Evolutionary conservation across 495 filamentous ascomycete species (phyloP), one percentile per base, ranked within the genome.

Genomic region (Physcia stellaris): DNA sequence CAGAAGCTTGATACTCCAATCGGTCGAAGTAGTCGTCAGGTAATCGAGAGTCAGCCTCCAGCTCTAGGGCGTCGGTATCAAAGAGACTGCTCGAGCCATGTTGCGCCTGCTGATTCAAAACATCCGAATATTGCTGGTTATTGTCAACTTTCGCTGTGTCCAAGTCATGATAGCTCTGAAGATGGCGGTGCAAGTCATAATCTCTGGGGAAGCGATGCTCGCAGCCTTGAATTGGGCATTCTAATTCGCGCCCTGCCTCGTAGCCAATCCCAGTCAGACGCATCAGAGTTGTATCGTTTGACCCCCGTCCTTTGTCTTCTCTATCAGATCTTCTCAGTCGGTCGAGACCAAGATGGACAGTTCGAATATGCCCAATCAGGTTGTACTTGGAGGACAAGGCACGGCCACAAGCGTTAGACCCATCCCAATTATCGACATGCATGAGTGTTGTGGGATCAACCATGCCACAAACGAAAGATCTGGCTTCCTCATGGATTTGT

Each of bases 331-430:
- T 58, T 53, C 65, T 64, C 37, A 59, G 48, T 29, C 64, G 55
- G 17, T 61, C 54, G 24, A 75, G 61, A 3, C 75, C 75, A 24
- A 90, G 51, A 54, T 94, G 86, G 0, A 77, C 59, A 7, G 72
- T 83, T 16, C 82, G 76, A 27, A 92, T 67, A 46, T 94, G 86
- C 32, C 85, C 79, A 57, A 86, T 81, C 0, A 94, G 63, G 34
- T 69, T 74, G n/a, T 67, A 60, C 53, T 86, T 87, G 42, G 74
- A 76, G 18, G 63, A 61, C 43, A 85, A 86, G 13, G 62, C 62
- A 35, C 70, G 66, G 0, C 76, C 79, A 48, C 86, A 94, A 2
- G 79, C 82, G 38, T 68, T 59, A 23, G 70, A 54, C 19, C 67
- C 70, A 40, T 73, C 61, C 80, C 83, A 88, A n/a, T 61, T 60